Base-by-base conservation (phyloP, 352 stramenopile species). In the Pythium chondricola region DNA sequence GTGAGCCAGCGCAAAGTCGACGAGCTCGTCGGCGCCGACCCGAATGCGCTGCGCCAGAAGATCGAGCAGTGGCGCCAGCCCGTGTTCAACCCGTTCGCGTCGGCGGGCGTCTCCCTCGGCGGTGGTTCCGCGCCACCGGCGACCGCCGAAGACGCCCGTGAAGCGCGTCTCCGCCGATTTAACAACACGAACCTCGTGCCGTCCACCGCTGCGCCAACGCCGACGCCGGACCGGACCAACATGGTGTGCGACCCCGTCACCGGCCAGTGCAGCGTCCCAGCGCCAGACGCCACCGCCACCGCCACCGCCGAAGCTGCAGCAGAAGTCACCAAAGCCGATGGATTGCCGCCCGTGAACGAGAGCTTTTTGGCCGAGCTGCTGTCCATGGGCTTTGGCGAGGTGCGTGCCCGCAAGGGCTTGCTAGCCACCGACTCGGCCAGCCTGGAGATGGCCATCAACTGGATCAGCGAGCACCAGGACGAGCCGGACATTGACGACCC, bases 401-500 rank as follows among this genome's bases (percentile, higher is more conserved):
- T 95, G 8, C 76, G 73, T 9, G 76, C 73, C 2, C 76, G 80
- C 47, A 95, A 95, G 58, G 83, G 80, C 25, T 63, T 96, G 49
- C 59, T 95, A 44, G 84, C 82, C 29, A 92, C 82, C 17, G 79
- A 91, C 26, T 83, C 66, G 14, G 65, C 78, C 13, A 70, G 65
- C 16, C 30, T 96, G 20, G 86, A 96, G 36, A 47, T 74, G 18
- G 82, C 83, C 0, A 78, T 96, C 42, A 83, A 90, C 45, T 96
- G 87, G 87, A 62, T 95, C 42, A 76, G 78, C 31, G 83, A 94
- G 47, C 85, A 96, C 56, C 75, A 95, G 53, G 85, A 95, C 14
- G 88, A 96, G 33, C 53, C 66, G 0, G 83, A 95, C 63, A 94
- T 96, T 52, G 86, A 96, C 43, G 83, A 85, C 35, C 85, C 86